Percentiles rank a stretch among this genome's conserved stretches.
Conservation (phyloP, 2,329 filamentous ascomycete species). For the Monosporascus ibericus region DNA sequence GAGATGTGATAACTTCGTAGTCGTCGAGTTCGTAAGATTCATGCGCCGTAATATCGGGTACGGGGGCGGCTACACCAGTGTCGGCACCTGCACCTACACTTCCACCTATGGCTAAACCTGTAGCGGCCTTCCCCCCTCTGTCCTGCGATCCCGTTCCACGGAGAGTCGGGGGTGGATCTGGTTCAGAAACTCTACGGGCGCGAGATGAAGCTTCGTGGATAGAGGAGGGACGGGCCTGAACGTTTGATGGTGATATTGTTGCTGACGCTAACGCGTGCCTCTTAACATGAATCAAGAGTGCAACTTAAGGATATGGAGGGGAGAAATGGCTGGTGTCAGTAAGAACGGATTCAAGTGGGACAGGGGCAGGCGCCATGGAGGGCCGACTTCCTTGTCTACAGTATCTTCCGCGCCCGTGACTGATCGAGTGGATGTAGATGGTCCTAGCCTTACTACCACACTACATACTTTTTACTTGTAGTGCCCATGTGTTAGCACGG, state of each 20-base stretch:
- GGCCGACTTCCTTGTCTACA: too few relatives aligned
- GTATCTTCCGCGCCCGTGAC: not conserved
- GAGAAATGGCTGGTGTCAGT: not conserved
- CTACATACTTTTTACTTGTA: too few relatives aligned
- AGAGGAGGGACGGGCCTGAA: constrained; percentile 23
- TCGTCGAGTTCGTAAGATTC: constrained; percentile 35
- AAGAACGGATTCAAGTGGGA: not conserved
- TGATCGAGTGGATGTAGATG: not conserved
- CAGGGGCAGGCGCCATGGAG: too few relatives aligned
- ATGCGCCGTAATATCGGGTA: constrained; percentile 9
- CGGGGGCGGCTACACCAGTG: not conserved
- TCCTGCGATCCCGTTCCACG: constrained; percentile 11
- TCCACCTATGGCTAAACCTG: constrained; percentile 1
- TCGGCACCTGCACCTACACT: not conserved
- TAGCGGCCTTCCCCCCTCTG: constrained; percentile 21
- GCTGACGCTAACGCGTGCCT: not conserved
- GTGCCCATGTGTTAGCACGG: too few relatives aligned
- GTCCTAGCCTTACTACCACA: not conserved
- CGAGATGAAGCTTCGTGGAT: constrained; percentile 13
- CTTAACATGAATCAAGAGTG: not conserved
- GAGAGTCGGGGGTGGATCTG: constrained; percentile 3
- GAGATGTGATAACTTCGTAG: constrained; percentile 27
- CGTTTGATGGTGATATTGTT: constrained; percentile 21
- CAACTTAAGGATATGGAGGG: not conserved
- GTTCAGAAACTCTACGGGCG: constrained; percentile 14